Percentiles rank a stretch among this genome's conserved stretches.
Evolutionary conservation across 176 grass and related monocot species (phyloP).

Genomic region (maize (Zea mays)): Zm-B73-REFERENCE-NAM-5.0 NC_050105.1:1977501-1978000

Average conservation of each 20-base stretch:
- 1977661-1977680: constrained; percentile 60
- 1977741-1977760: constrained; percentile 79
- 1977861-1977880: neutral
- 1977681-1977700: constrained; percentile 76
- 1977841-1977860: constrained; percentile 61
- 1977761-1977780: constrained; percentile 78
- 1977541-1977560: constrained; percentile 59
- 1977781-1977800: constrained; percentile 74
- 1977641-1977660: constrained; percentile 50
- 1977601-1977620: constrained; percentile 61
- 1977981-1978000: constrained; percentile 94
- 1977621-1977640: constrained; percentile 74
- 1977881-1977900: too few species aligned
- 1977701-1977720: constrained; percentile 86
- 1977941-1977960: too few species aligned
- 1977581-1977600: constrained; percentile 61
- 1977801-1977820: constrained; percentile 73
- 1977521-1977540: constrained; percentile 66
- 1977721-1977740: constrained; percentile 84
- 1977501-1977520: constrained; percentile 86
- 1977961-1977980: constrained; percentile 41
- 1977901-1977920: too few species aligned
- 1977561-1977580: constrained; percentile 51
- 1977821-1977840: constrained; percentile 64
- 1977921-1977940: too few species aligned